Base-by-base conservation (phyloP, 805 yeast genomes). In the Deakozyma indianensis region DNA sequence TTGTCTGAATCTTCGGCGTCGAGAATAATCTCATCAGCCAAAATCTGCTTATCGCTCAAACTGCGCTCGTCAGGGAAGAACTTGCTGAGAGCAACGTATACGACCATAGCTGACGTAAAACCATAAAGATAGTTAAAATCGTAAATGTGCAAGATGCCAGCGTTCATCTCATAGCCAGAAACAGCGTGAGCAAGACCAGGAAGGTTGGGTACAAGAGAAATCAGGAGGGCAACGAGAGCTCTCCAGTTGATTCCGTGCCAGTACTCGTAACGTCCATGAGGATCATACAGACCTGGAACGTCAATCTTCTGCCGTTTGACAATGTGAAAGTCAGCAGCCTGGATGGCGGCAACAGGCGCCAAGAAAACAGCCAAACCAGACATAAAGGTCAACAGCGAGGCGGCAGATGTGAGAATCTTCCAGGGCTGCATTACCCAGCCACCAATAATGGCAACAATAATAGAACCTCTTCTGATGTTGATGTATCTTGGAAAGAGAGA, bases 381-480 rank as follows among this genome's bases (percentile, higher is more conserved):
- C 40, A 51, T 48, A 41, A 51, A 51, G 14, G 51, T 50, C 22
- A 51, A 38, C 9, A 51, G 50, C 29, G 43, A 46, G 18, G 50
- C 38, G 11, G 54, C 54, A 16, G 53, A 50, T 48, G 38, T 32
- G 38, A 32, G 9, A n/a, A 32, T 32, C 46, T 51, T 51, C 54
- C 54, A 51, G 18, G 54, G 54, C 41, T 46, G 50, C 52, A 51
- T 50, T 32, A 50, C 45, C 53, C 53, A 51, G 14, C 52, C 53
- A 23, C 51, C 53, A 23, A 51, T 49, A 29, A 51, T 22, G 38
- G 53, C 47, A 20, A 65, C 66, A 45, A 71, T 51, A 55, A 63
- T 60, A 24, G 74, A 69, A 20, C 78, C 80, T 40, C 75, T 57
- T 40, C 61, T 58, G 43, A 71, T 61, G 50, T 66, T 66, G 49